Evolutionary conservation across 2,329 filamentous ascomycete species (phyloP), one percentile per base, ranked within the genome.

Genomic region (Clonostachys sp.): DNA sequence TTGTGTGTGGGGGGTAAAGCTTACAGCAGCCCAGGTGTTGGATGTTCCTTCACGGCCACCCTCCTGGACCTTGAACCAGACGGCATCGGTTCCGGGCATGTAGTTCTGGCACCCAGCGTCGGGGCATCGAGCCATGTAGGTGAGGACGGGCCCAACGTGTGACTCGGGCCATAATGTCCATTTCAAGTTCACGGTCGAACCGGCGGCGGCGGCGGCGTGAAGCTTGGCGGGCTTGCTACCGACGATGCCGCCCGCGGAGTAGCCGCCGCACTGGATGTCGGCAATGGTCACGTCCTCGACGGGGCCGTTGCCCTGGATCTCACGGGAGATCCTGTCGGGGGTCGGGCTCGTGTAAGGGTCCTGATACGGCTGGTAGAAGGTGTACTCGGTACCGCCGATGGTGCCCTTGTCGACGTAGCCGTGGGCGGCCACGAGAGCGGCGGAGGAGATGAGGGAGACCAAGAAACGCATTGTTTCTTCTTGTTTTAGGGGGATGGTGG

Each of bases 71-170:
- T 80, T 79, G 68, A 80, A 80, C 74, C 75, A 79, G n/a, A 79
- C 76, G 24, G 73, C 69, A 65, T 56, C 58, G 9, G 62, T 70
- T 0, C 68, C 71, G 6, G 78, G 77, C 48, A 68, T 60, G 56
- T 69, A 81, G 46, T 64, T 62, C 46, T 72, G 69, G 58, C 78
- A 81, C 2, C 77, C 71, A 0, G 63, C 58, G 41, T 75, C 72
- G 0, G 78, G 76, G 59, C 80, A 83, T 34, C 68, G 66, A 5
- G 80, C 80, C 77, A 83, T 80, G 56, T 83, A 83, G 1, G 79
- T 83, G 48, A 83, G 65, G 2, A 75, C 60, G 1, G 79, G 78
- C 0, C 80, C 79, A 33, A 76, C 64, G 49, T 80, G 77, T 6
- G 65, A 72, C 8, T 72, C 69, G 1, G 71, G 69, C 70, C 71